Evolutionary conservation across 805 yeast genomes (phyloP).

Genomic region (Metschnikowia picachoensis): DNA sequence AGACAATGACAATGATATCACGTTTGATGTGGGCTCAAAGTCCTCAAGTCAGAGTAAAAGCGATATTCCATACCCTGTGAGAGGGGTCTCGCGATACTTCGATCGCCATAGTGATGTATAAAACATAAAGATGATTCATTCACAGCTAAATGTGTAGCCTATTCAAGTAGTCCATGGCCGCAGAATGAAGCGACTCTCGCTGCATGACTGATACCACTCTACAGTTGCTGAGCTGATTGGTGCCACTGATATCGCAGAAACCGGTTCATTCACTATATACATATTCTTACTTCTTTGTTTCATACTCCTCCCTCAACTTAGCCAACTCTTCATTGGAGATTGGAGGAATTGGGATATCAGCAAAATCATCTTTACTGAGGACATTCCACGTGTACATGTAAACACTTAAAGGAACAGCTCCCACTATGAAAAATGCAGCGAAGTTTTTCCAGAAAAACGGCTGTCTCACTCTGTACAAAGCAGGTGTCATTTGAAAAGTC

Average conservation of each 20-base stretch:
- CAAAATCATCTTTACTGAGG: slow-evolving; percentile 75
- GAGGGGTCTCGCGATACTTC: slow-evolving; percentile 17
- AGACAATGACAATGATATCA: too few relatives aligned
- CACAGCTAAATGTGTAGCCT: too few relatives aligned
- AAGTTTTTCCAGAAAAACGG: slow-evolving; percentile 83
- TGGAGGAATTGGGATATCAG: slow-evolving; percentile 93
- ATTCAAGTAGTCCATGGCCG: too few relatives aligned
- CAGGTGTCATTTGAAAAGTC: slow-evolving; percentile 88
- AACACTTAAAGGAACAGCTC: slow-evolving; percentile 66
- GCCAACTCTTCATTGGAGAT: slow-evolving; percentile 72
- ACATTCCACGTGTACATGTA: slow-evolving; percentile 61
- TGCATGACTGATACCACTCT: neutral
- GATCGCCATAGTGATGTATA: neutral
- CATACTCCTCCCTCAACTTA: slow-evolving; percentile 69
- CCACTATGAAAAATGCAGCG: slow-evolving; percentile 52
- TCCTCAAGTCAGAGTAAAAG: neutral
- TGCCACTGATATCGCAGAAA: neutral
- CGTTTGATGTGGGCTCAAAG: neutral
- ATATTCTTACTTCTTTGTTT: slow-evolving; percentile 31
- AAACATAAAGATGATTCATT: neutral
- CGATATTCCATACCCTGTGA: slow-evolving; percentile 16
- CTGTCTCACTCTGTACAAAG: slow-evolving; percentile 82
- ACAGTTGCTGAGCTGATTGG: neutral
- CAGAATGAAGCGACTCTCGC: too few relatives aligned
- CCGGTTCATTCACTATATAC: slow-evolving; percentile 8